Evolutionary conservation across 2,329 filamentous ascomycete species (phyloP).

Genomic region (Trichoderma sp.): DNA sequence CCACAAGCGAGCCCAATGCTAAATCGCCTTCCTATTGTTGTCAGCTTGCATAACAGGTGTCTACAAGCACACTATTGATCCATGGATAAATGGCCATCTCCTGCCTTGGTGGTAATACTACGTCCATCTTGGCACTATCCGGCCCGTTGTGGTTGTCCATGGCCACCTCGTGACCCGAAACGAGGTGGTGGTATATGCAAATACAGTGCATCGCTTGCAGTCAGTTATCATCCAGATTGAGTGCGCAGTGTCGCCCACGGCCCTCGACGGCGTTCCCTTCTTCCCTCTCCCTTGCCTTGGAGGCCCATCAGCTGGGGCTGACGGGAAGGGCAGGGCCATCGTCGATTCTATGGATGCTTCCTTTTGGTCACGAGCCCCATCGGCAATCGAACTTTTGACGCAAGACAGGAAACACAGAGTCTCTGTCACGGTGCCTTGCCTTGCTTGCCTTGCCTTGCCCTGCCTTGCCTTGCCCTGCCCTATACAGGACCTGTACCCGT

Average conservation of each 20-base stretch:
- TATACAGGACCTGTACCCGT: background rate
- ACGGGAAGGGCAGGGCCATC: constrained; percentile 1
- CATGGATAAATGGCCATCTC: background rate
- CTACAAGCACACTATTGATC: constrained; percentile 8
- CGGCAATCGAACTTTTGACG: constrained; percentile 12
- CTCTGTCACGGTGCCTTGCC: constrained; percentile 3
- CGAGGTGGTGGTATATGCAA: background rate
- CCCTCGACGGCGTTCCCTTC: background rate
- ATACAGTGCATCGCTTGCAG: background rate
- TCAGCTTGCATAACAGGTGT: constrained; percentile 5
- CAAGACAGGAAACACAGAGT: background rate
- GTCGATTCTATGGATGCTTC: background rate
- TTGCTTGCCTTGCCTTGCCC: background rate
- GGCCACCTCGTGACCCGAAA: background rate
- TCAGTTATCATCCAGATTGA: background rate
- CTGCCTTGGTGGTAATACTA: background rate
- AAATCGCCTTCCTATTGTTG: background rate
- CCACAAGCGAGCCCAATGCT: background rate
- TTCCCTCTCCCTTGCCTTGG: background rate
- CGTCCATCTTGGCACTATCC: background rate
- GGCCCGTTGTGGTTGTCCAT: background rate
- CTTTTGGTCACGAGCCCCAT: constrained; percentile 8
- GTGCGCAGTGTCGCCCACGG: background rate
- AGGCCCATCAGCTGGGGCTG: constrained; percentile 15
- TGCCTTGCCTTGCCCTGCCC: background rate